Base-by-base conservation (phyloP, 306 rosid genomes). In the Inga leiocalycina region DNA sequence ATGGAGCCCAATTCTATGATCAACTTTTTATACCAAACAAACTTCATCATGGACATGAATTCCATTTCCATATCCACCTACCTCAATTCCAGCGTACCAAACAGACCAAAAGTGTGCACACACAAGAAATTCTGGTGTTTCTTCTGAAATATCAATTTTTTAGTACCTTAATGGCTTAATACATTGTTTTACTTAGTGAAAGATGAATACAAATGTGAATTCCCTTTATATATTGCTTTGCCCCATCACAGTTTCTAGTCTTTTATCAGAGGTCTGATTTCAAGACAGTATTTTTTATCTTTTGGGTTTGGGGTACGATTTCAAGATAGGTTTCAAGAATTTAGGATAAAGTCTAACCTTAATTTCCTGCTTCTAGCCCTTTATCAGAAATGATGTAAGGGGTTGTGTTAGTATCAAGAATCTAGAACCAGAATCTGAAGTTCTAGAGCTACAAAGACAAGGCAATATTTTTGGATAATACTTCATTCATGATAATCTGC, bases 151-250 rank as follows among this genome's bases (percentile, higher is more conserved):
- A 22, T 20, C 70, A 65, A 19, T 68, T 35, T 66, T 44, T 67
- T 62, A 59, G 64, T 54, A 75, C 15, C 62, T 35, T 69, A 27
- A 27, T 27, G 30, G 30, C 30, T 27, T 27, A 73, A 41, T 39
- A 59, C 72, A 62, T 41, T 83, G 41, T 75, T 72, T 77, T 78
- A 43, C 83, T 37, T 6, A 2, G n/a, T 77, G 27, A 39, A 66
- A 83, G 22, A n/a, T 66, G 83, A 86, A 73, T 69, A 72, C 78
- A 81, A 37, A 76, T 20, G 71, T 49, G 24, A 52, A 64, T 81
- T 44, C 39, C 48, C 71, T 76, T 20, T 59, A 9, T 59, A 9
- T 22, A 22, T 71, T 54, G 22, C 34, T 80, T 76, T 30, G 24
- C n/a, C 12, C 57, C 41, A 6, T 8, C 12, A 24, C 11, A 27